Evolutionary conservation across 2,329 filamentous ascomycete genomes (phyloP).

Genomic region (Chaetomium sp.): DNA sequence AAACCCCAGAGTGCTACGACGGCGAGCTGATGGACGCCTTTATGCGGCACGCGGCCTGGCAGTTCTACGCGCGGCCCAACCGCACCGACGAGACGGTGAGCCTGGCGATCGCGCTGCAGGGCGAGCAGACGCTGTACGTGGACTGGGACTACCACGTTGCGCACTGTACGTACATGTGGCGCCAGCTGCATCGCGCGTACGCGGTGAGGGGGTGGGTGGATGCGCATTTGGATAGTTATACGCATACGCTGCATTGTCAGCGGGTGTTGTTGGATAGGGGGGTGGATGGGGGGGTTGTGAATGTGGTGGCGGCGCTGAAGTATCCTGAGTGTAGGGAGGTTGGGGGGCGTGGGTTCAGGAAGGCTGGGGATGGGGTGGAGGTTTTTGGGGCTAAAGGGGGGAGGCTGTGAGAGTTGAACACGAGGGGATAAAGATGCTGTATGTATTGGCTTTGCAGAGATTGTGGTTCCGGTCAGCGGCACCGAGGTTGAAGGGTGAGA

Average conservation of each 20-base stretch:
- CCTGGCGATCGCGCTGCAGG: slow-evolving; percentile 1
- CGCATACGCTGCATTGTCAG: slow-evolving; percentile 23
- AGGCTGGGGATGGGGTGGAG: too few species aligned
- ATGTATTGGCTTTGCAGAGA: too few species aligned
- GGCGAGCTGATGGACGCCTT: slow-evolving; percentile 31
- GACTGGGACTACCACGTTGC: slow-evolving; percentile 20
- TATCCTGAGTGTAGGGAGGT: slow-evolving; percentile 21
- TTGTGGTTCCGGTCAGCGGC: too few species aligned
- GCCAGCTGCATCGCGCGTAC: slow-evolving; percentile 23
- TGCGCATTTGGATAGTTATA: slow-evolving; percentile 20
- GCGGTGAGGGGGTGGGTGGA: slow-evolving; percentile 14
- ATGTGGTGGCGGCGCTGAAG: slow-evolving; percentile 18
- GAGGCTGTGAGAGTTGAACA: too few species aligned
- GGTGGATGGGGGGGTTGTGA: slow-evolving; percentile 4
- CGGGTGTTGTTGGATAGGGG: slow-evolving; percentile 15
- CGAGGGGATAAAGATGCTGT: too few species aligned
- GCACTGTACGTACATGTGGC: slow-evolving; percentile 23
- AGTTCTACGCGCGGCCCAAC: slow-evolving; percentile 15
- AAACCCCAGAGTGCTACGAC: slow-evolving; percentile 36
- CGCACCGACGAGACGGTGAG: slow-evolving; percentile 12
- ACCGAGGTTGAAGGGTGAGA: too few species aligned
- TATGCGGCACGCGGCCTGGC: slow-evolving; percentile 11
- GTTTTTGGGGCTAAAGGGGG: too few species aligned
- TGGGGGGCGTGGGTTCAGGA: not conserved
- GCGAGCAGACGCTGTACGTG: slow-evolving; percentile 15